Percentiles rank a stretch among this genome's conserved stretches.
Conservation (phyloP, 2,329 filamentous ascomycete genomes). For the Botrytis deweyae region DNA sequence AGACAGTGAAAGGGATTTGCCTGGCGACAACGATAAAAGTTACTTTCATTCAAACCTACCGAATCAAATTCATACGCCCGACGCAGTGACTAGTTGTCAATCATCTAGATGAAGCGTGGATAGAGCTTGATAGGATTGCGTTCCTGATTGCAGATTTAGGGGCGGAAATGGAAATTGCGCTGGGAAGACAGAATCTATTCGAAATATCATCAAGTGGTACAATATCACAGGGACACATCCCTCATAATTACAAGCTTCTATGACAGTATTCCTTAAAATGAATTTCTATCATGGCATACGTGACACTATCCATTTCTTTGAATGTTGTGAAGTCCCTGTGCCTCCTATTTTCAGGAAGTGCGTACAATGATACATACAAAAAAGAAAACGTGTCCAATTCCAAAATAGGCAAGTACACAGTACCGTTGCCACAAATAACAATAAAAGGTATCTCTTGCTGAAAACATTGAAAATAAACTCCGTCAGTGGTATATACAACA, state of each 20-base stretch:
- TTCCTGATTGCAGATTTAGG: neutral
- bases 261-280: neutral
- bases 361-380: neutral
- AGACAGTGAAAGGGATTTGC: neutral
- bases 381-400: neutral
- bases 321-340: neutral
- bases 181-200: neutral
- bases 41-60: neutral
- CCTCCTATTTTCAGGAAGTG: neutral
- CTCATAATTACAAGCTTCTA: neutral
- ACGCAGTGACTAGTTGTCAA: neutral
- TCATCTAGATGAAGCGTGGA: neutral
- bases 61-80: neutral
- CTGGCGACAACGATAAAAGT: neutral
- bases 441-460: slow-evolving; percentile 23
- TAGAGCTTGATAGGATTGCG: neutral
- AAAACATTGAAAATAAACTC: slow-evolving; percentile 16
- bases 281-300: neutral
- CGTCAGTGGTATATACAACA: slow-evolving; percentile 13
- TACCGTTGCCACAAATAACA: slow-evolving; percentile 1
- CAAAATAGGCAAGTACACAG: slow-evolving; percentile 7
- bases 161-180: neutral
- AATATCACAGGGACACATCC: neutral
- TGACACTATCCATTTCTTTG: neutral
- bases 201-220: neutral